Evolutionary conservation across 2,329 filamentous ascomycete genomes (phyloP).

Genomic region (Pyrenochaeta sp.): DNA sequence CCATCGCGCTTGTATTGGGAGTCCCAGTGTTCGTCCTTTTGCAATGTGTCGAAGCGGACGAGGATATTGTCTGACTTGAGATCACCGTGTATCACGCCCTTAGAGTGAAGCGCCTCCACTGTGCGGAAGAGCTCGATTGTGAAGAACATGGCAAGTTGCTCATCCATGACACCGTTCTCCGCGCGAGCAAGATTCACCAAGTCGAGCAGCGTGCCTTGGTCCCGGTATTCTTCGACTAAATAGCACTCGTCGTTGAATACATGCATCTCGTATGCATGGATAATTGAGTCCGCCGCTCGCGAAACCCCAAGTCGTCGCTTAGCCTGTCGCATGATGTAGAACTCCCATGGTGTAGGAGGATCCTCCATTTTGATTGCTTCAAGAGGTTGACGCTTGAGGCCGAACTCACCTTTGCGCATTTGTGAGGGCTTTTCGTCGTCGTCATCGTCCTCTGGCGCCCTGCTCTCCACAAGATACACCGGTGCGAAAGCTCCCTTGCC

Average conservation of each 20-base stretch:
- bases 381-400: conserved; percentile 65
- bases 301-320: conserved; percentile 76
- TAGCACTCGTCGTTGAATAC: conserved; percentile 91
- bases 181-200: conserved; percentile 85
- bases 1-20: conserved; percentile 77
- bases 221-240: conserved; percentile 84
- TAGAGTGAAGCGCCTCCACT: conserved; percentile 83
- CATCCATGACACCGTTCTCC: conserved; percentile 83
- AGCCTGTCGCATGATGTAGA: conserved; percentile 89
- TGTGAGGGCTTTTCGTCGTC: conserved; percentile 55
- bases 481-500: conserved; percentile 95
- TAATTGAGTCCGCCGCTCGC: conserved; percentile 78
- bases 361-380: conserved; percentile 96
- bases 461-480: conserved; percentile 87
- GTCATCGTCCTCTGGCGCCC: conserved; percentile 59
- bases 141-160: conserved; percentile 94
- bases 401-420: conserved; percentile 70
- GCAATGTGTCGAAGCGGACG: conserved; percentile 74
- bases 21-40: conserved; percentile 59
- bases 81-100: conserved; percentile 86
- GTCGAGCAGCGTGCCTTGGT: conserved; percentile 93
- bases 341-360: conserved; percentile 91
- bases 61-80: conserved; percentile 96
- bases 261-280: conserved; percentile 88
- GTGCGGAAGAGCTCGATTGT: conserved; percentile 89